Percentiles rank a stretch among this genome's conserved stretches.
Evolutionary conservation across 192 early-diverging fungal species (phyloP).

Genomic region (Entomortierella parvispora): DNA sequence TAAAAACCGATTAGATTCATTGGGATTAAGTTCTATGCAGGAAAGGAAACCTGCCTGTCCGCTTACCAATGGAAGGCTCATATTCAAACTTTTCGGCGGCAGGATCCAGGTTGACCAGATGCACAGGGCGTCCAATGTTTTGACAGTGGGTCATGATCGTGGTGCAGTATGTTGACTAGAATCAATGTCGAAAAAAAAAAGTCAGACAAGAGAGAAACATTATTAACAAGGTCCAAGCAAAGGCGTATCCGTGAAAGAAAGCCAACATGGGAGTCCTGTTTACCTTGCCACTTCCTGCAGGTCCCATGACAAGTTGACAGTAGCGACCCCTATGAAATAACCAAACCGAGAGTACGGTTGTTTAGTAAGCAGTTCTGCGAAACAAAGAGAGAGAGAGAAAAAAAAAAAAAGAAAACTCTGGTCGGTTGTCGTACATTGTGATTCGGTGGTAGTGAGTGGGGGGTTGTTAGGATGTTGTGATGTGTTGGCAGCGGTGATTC

Average conservation of each 20-base stretch:
- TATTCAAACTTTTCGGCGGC: conserved; percentile 98
- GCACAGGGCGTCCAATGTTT: conserved; percentile 81
- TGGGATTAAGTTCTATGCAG: no score
- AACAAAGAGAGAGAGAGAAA: no score
- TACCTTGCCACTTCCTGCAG: conserved; percentile 92
- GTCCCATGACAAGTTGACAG: conserved; percentile 97
- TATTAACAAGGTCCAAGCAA: background rate
- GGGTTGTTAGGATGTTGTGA: no score
- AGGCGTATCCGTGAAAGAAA: background rate
- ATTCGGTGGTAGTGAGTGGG: no score
- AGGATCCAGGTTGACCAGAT: conserved; percentile 97
- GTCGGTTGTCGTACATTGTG: no score
- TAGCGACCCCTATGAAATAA: conserved; percentile 69
- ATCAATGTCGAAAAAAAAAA: background rate
- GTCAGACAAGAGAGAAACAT: background rate
- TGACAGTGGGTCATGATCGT: conserved; percentile 96
- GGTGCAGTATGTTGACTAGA: conserved; percentile 91
- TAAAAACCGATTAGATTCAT: no score
- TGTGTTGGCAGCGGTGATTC: no score
- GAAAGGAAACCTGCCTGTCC: no score
- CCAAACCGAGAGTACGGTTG: no score
- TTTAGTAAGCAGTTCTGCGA: no score
- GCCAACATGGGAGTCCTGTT: background rate
- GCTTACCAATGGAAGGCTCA: conserved; percentile 82
- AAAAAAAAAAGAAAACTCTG: no score